These are phyloP conservation scores for Raddia distichophylla DNA, from an alignment of 176 grass and related monocot genomes.

Conservation along the genomic window DNA sequence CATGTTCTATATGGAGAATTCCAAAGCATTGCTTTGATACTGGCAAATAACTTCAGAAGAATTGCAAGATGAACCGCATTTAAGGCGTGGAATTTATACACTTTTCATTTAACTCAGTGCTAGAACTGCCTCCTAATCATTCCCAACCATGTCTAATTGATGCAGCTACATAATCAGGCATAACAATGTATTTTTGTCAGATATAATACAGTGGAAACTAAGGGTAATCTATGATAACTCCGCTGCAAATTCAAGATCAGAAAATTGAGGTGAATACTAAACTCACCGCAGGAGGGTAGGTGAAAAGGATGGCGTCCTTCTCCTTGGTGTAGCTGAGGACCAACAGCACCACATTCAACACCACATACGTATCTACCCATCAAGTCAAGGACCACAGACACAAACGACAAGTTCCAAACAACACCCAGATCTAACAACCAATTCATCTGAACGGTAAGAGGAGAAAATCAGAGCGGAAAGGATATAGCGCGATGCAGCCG, in stretches of 20 bases:
- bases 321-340: conserved; percentile 96
- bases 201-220: not conserved
- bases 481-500: conserved; percentile 92
- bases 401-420: not conserved
- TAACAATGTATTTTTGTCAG: not conserved
- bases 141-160: not conserved
- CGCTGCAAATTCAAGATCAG: conserved; percentile 21
- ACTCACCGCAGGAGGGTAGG: conserved; percentile 79
- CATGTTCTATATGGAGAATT: not conserved
- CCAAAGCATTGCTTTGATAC: not conserved
- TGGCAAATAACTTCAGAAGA: not conserved
- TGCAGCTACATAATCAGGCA: not conserved
- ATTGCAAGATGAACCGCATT: not conserved
- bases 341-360: conserved; percentile 74
- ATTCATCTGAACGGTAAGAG: conserved; percentile 13
- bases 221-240: not conserved
- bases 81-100: not conserved
- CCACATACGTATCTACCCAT: conserved; percentile 68
- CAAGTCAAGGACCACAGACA: conserved; percentile 54
- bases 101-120: not conserved
- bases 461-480: conserved; percentile 37
- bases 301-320: conserved; percentile 97
- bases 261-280: not conserved
- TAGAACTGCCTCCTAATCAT: not conserved
- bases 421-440: conserved; percentile 39